Evolutionary conservation across 108 stramenopile genomes (phyloP).

Genomic region (Nitzschia inconspicua): DNA sequence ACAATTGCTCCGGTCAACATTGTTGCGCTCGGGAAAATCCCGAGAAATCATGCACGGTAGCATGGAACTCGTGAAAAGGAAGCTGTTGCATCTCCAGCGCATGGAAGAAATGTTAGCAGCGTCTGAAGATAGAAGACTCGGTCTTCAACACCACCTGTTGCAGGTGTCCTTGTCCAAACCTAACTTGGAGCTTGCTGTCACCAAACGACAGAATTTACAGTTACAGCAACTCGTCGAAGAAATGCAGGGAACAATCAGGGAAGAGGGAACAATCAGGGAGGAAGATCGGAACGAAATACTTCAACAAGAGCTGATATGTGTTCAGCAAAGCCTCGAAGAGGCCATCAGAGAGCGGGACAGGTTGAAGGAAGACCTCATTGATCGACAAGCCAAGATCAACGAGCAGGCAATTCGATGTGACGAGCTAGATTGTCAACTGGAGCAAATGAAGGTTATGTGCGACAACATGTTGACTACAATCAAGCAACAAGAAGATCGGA

Average conservation of each 20-base stretch:
- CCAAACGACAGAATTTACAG: not conserved
- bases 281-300: too few species aligned
- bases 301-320: too few species aligned
- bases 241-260: too few species aligned
- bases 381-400: constrained; percentile 6
- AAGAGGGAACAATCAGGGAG: too few species aligned
- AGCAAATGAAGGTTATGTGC: not conserved
- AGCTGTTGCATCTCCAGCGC: not conserved
- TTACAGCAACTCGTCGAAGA: not conserved
- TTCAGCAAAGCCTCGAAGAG: too few species aligned
- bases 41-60: constrained; percentile 7
- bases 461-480: not conserved
- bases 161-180: constrained; percentile 9
- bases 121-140: constrained; percentile 13
- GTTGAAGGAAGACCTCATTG: constrained; percentile 3
- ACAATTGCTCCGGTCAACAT: not conserved
- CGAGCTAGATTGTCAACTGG: constrained; percentile 5
- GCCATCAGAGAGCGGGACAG: too few species aligned
- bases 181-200: constrained; percentile 6
- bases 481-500: not conserved
- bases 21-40: not conserved
- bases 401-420: not conserved
- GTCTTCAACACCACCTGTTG: constrained; percentile 13
- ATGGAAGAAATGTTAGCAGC: constrained; percentile 16
- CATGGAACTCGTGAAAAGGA: constrained; percentile 20